Base-by-base conservation (phyloP, 1,139 yeast species). In the Geotrichum phurueaensis region DNA sequence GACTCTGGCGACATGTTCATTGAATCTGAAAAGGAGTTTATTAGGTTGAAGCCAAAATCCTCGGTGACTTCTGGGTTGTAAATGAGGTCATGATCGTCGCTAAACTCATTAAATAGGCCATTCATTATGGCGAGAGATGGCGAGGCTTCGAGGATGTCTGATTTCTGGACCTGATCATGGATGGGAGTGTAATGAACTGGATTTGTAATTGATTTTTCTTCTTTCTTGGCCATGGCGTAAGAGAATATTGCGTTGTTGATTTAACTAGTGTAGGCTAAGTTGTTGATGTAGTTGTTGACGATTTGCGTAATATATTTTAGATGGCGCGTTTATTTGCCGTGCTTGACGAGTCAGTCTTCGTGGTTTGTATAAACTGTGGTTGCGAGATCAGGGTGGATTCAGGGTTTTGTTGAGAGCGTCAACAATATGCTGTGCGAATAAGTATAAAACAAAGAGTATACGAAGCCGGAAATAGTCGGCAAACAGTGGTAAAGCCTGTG, bases 121-220 rank as follows among this genome's bases (percentile, higher is more conserved):
- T 47, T 36, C 43, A 23, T 54, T 54, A 18, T 31, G 53, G 43
- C 51, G 43, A 20, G 50, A 29, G 22, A 53, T 31, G 13, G 60
- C 52, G 23, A 58, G 47, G n/a, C n/a, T 43, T 36, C 49, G 58
- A n/a, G 47, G 47, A 51, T 58, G 27, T 15, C 51, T n/a, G 22
- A 53, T 49, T 25, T 45, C 45, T 10, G 45, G 31, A 59, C 36
- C 27, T 54, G 29, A 18, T 25, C 51, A 48, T 59, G 61, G 27
- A 54, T 54, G n/a, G 58, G 55, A 2, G 61, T 54, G 53, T 54
- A 59, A 27, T 45, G 54, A 33, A 20, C 31, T 13, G n/a, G 54
- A 36, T 54, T 27, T 13, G 57, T 25, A 47, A 23, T n/a, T 20
- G 43, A 15, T 22, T 20, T 15, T 27, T 25, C n/a, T 15, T 54